Evolutionary conservation across 2,329 filamentous ascomycete species (phyloP).

Genomic region (Aspergillus quadrilineatus): DNA sequence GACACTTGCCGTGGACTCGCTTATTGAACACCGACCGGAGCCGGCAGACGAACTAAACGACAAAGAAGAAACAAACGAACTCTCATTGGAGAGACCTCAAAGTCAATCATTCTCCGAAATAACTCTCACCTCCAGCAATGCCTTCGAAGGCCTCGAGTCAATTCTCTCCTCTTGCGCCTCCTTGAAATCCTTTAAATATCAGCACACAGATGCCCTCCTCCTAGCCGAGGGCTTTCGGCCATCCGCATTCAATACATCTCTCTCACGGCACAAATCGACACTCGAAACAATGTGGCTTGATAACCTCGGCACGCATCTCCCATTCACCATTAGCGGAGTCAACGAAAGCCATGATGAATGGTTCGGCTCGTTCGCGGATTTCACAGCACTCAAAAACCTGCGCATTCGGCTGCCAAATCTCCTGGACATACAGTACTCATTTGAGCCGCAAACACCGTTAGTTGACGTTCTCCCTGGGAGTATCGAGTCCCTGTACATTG

Average conservation of each 20-base stretch:
- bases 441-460: conserved; percentile 25
- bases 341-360: conserved; percentile 34
- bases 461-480: conserved; percentile 25
- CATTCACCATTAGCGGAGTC: conserved; percentile 29
- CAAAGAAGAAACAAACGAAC: background rate
- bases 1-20: conserved; percentile 24
- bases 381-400: conserved; percentile 27
- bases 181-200: conserved; percentile 32
- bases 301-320: conserved; percentile 27
- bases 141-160: conserved; percentile 24
- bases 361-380: conserved; percentile 31
- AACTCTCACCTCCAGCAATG: conserved; percentile 27
- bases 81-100: background rate
- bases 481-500: conserved; percentile 28
- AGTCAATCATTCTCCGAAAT: conserved; percentile 23
- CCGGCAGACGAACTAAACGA: background rate
- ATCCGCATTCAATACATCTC: conserved; percentile 25
- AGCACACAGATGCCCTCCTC: conserved; percentile 31
- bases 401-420: conserved; percentile 35
- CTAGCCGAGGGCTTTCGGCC: conserved; percentile 28
- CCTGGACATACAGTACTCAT: conserved; percentile 29
- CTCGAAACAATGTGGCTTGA: conserved; percentile 33
- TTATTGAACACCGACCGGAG: conserved; percentile 23
- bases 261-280: conserved; percentile 24
- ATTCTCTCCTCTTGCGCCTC: conserved; percentile 25